A percentile compares a stretch with the other conserved stretches of the same genome.
Evolutionary conservation across 2,329 filamentous ascomycete genomes (phyloP).

Genomic region (Pochonia chlamydosporia): DNA sequence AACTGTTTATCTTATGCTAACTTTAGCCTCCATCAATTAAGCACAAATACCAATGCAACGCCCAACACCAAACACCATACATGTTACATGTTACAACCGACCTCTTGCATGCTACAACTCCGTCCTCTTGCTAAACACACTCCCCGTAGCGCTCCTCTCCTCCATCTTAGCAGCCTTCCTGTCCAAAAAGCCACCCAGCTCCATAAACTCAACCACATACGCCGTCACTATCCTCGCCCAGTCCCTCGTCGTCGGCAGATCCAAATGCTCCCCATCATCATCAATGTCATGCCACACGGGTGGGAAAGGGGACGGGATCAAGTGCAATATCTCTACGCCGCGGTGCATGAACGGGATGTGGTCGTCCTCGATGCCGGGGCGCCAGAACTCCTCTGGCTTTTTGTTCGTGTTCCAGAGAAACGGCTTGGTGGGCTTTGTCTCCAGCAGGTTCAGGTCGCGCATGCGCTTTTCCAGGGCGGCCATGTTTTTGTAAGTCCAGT

Average conservation of each 20-base stretch:
- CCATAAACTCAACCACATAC: constrained; percentile 90
- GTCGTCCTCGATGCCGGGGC: constrained; percentile 68
- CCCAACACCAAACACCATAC: background rate
- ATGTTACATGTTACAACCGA: background rate
- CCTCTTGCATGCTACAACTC: constrained; percentile 18
- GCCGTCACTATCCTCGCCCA: constrained; percentile 81
- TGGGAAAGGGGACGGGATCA: constrained; percentile 75
- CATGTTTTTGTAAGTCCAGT: constrained; percentile 85
- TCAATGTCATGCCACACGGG: constrained; percentile 83
- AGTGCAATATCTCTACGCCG: constrained; percentile 82
- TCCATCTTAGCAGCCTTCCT: constrained; percentile 17
- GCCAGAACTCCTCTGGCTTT: constrained; percentile 36
- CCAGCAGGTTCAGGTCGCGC: constrained; percentile 59
- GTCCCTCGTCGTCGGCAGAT: constrained; percentile 73
- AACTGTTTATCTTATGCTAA: too few relatives aligned
- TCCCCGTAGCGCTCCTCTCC: constrained; percentile 19
- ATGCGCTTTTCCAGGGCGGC: constrained; percentile 69
- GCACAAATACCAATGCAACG: background rate
- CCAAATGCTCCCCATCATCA: constrained; percentile 80
- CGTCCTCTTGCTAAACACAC: constrained; percentile 22
- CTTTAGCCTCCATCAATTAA: too few relatives aligned
- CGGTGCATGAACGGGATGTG: constrained; percentile 84
- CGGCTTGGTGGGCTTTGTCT: constrained; percentile 41
- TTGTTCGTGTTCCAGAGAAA: constrained; percentile 66
- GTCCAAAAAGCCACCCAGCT: constrained; percentile 47